Percentiles rank a stretch among this genome's conserved stretches.
phyloP scores from a whole-genome alignment of 768 basidiomycete species.

The Macrolepiota albuminosa region DNA sequence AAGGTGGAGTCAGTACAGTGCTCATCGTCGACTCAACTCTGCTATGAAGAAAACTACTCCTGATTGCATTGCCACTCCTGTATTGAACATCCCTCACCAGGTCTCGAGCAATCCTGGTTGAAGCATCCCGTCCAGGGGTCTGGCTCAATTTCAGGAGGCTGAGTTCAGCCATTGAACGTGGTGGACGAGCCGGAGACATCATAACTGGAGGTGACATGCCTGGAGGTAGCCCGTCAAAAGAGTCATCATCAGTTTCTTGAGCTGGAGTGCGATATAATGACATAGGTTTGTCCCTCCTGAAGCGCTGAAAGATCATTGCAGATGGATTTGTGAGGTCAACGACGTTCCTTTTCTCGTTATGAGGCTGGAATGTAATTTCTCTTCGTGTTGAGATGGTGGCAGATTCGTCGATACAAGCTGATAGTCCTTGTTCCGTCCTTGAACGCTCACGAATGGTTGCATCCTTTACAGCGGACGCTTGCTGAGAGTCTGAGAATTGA shows the following conservation, averaged over 20 bases:
- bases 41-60: constrained; percentile 24
- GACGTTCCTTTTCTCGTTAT: constrained; percentile 45
- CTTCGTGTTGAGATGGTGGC: constrained; percentile 13
- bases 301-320: constrained; percentile 40
- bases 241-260: constrained; percentile 41
- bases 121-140: constrained; percentile 72
- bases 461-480: constrained; percentile 46
- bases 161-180: constrained; percentile 43
- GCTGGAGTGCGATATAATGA: constrained; percentile 12
- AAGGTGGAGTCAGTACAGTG: constrained; percentile 66
- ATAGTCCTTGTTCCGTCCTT: constrained; percentile 14
- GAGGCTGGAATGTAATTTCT: constrained; percentile 14
- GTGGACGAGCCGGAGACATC: constrained; percentile 53
- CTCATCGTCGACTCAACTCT: constrained; percentile 61
- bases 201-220: constrained; percentile 56
- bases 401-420: constrained; percentile 18
- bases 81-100: constrained; percentile 52
- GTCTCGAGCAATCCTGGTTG: constrained; percentile 60
- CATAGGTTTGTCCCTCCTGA: constrained; percentile 11
- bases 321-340: constrained; percentile 64
- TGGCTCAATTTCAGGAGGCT: constrained; percentile 42
- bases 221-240: constrained; percentile 46
- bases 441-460: constrained; percentile 16
- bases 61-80: constrained; percentile 25
- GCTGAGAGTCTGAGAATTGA: constrained; percentile 44